Base-by-base conservation (phyloP, 495 filamentous ascomycete genomes). In the Lentithecium fluviatile region DNA sequence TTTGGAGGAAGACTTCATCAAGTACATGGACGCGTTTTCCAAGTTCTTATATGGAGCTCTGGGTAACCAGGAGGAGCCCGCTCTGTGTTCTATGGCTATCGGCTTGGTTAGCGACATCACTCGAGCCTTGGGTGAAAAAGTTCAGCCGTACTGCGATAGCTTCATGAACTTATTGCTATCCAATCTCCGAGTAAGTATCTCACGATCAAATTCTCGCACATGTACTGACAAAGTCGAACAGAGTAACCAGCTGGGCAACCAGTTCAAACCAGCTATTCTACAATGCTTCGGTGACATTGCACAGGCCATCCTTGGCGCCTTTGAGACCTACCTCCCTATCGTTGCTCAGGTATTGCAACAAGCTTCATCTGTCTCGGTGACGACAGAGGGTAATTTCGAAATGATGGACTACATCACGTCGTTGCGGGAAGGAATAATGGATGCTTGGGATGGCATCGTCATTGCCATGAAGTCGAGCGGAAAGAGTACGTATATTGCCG, bases 251-350 rank as follows among this genome's bases (percentile, higher is more conserved):
- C 83, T 95, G 23, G 88, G 90, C 61, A 96, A 97, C 74, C 91
- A 96, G 73, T 94, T 97, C 75, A 97, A 97, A 80, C 94, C 94
- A 32, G 92, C 95, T 13, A 97, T 98, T 58, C 82, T 98, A 19
- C 93, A 97, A 73, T 96, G 90, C 69, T 98, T 98, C 71, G 95
- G 94, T 55, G 94, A 98, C 73, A 96, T 97, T 74, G 93, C 95
- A 54, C 89, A 93, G 71, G 94, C 94, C 45, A 98, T 98, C 74
- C 85, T 89, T 56, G 88, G 87, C 13, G 83, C 91, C 61, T 98
- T 97, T 65, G 89, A 96, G 75, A 89, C 86, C 4, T 98, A 98
- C 71, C 82, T 98, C 37, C 80, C 86, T 17, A 88, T 96, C 56
- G 94, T 98, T 45, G 95, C 88, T 45, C 87, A 91, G 72, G 93